A percentile compares a stretch with the other conserved stretches of the same genome.
Conservation (phyloP, 495 filamentous ascomycete genomes). For the Aspergillus sparsus region DNA sequence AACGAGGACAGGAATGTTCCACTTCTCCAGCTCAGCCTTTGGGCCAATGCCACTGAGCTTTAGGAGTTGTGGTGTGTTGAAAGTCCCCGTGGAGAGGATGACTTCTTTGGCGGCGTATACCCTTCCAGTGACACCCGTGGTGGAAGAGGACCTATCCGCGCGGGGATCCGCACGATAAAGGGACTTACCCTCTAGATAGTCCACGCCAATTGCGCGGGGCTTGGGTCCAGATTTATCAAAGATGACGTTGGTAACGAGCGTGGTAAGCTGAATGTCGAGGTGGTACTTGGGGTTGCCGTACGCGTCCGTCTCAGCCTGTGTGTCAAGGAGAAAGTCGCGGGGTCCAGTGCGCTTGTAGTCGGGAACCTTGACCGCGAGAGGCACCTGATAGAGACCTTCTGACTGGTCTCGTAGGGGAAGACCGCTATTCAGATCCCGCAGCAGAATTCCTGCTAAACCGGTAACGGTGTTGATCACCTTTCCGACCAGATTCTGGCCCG, state of each 20-base stretch:
- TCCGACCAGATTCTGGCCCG: slow-evolving; percentile 37
- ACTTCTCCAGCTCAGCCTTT: slow-evolving; percentile 42
- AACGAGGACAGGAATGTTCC: slow-evolving; percentile 51
- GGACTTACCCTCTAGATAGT: slow-evolving; percentile 59
- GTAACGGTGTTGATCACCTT: slow-evolving; percentile 41
- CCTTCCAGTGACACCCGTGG: slow-evolving; percentile 39
- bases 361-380: slow-evolving; percentile 45
- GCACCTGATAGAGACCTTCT: slow-evolving; percentile 51
- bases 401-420: slow-evolving; percentile 36
- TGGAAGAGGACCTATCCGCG: slow-evolving; percentile 16
- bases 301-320: slow-evolving; percentile 13
- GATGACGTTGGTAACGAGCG: slow-evolving; percentile 59
- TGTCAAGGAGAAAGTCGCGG: slow-evolving; percentile 54
- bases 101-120: slow-evolving; percentile 52
- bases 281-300: slow-evolving; percentile 46
- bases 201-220: slow-evolving; percentile 61
- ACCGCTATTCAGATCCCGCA: slow-evolving; percentile 54
- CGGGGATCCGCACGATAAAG: slow-evolving; percentile 62
- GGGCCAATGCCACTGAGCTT: slow-evolving; percentile 68
- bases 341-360: slow-evolving; percentile 51
- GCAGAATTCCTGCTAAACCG: slow-evolving; percentile 44
- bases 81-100: slow-evolving; percentile 61
- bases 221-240: slow-evolving; percentile 48
- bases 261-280: slow-evolving; percentile 60
- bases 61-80: slow-evolving; percentile 66